A percentile compares a stretch with the other conserved stretches of the same genome.
phyloP scores from a whole-genome alignment of 2,329 filamentous ascomycete species.

The Diaporthe citri region DNA sequence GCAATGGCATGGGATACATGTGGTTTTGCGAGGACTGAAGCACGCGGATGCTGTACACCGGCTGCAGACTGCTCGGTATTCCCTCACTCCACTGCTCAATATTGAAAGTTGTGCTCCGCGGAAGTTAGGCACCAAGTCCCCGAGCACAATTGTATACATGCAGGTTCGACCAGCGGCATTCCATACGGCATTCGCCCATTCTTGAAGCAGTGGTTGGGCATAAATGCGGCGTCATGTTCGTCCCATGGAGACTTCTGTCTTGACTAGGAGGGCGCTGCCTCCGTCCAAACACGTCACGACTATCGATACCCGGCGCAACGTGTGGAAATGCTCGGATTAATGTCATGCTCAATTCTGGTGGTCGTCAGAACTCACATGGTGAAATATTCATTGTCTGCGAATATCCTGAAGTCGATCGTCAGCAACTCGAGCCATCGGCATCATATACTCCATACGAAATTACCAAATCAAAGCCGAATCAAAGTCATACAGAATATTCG shows the following conservation, averaged over 20 bases:
- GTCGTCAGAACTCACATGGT: neutral
- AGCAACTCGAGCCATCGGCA: neutral
- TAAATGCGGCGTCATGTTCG: neutral
- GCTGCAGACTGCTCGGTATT: neutral
- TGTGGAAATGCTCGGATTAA: neutral
- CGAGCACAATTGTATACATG: neutral
- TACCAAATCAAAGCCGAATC: neutral
- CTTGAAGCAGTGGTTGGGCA: neutral
- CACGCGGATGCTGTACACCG: neutral
- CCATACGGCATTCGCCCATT: neutral
- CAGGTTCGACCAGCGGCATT: neutral
- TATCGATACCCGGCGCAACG: neutral
- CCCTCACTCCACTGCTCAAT: neutral
- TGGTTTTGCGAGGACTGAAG: neutral
- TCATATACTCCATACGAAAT: neutral
- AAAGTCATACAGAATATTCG: neutral
- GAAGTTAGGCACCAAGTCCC: too few relatives aligned
- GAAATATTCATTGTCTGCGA: neutral
- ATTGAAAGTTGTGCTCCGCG: neutral
- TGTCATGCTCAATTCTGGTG: neutral
- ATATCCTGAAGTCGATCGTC: neutral
- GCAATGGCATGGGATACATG: neutral
- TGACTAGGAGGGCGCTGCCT: neutral
- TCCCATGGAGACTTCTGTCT: neutral
- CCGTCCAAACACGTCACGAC: too few relatives aligned